Conservation (phyloP, 2,329 filamentous ascomycete genomes). For the Dothidotthia symphoricarpi region DNA sequence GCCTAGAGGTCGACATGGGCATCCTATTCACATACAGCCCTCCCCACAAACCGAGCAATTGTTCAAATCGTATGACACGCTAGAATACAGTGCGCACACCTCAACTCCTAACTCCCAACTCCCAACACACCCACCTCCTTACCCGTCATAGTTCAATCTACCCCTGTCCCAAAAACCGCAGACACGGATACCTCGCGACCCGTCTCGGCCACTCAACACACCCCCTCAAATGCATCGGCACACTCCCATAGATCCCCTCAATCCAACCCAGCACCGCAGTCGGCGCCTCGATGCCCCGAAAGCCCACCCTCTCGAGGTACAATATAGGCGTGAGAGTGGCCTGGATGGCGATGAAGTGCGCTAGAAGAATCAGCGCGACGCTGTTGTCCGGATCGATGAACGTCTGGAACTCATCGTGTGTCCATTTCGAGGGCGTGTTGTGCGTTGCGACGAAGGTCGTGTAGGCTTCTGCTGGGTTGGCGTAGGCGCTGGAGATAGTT, state of each 20-base stretch:
- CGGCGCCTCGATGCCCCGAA: constrained; percentile 35
- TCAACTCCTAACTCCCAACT: too few species aligned
- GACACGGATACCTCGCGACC: constrained; percentile 31
- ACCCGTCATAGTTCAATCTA: too few species aligned
- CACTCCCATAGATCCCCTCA: constrained; percentile 33
- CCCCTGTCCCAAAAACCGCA: constrained; percentile 27
- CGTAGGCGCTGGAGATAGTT: constrained; percentile 31
- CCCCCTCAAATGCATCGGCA: constrained; percentile 22
- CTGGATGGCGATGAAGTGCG: constrained; percentile 51
- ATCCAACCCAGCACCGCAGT: constrained; percentile 35
- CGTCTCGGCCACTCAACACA: constrained; percentile 33
- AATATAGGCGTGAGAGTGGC: constrained; percentile 46
- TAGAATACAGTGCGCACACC: too few species aligned
- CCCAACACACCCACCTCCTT: too few species aligned
- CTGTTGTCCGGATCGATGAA: constrained; percentile 47
- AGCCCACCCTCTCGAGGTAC: constrained; percentile 34
- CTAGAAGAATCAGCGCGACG: constrained; percentile 46
- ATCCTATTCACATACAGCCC: too few species aligned
- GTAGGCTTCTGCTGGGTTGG: constrained; percentile 39
- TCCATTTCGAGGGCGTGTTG: constrained; percentile 42
- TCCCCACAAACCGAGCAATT: too few species aligned
- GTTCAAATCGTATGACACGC: too few species aligned
- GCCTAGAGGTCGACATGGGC: too few species aligned
- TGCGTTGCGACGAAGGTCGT: constrained; percentile 46
- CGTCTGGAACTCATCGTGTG: constrained; percentile 43